Evolutionary conservation across 1,139 yeast species (phyloP).

Genomic region (Kazachstania sp.): DNA sequence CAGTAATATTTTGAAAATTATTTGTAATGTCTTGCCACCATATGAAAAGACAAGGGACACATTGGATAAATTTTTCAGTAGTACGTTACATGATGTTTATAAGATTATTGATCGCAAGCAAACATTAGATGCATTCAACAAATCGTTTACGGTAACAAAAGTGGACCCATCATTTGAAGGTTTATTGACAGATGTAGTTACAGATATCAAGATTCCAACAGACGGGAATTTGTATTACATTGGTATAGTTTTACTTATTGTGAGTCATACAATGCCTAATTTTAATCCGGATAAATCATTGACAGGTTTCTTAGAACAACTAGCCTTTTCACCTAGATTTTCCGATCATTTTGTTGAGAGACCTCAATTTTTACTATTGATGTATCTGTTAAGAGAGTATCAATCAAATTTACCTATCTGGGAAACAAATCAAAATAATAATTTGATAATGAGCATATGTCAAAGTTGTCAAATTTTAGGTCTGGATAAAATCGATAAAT

Average conservation of each 20-base stretch:
- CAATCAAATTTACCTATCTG: background rate
- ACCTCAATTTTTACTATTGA: constrained; percentile 1
- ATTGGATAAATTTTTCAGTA: constrained; percentile 14
- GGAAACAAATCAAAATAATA: background rate
- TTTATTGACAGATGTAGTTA: background rate
- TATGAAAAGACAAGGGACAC: constrained; percentile 12
- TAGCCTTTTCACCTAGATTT: constrained; percentile 1
- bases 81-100: constrained; percentile 18
- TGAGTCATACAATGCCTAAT: background rate
- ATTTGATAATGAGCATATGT: background rate
- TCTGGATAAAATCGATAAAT: background rate
- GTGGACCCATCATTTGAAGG: background rate
- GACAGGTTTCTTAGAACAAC: background rate
- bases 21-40: constrained; percentile 16
- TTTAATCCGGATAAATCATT: background rate
- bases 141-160: background rate
- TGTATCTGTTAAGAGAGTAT: background rate
- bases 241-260: background rate
- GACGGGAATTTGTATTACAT: background rate
- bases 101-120: constrained; percentile 17
- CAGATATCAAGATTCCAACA: background rate
- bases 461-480: background rate
- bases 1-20: background rate
- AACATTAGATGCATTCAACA: constrained; percentile 12
- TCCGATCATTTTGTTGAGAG: background rate